phyloP scores from a whole-genome alignment of 2,329 filamentous ascomycete genomes.

The Tolypocladium amazonense region DNA sequence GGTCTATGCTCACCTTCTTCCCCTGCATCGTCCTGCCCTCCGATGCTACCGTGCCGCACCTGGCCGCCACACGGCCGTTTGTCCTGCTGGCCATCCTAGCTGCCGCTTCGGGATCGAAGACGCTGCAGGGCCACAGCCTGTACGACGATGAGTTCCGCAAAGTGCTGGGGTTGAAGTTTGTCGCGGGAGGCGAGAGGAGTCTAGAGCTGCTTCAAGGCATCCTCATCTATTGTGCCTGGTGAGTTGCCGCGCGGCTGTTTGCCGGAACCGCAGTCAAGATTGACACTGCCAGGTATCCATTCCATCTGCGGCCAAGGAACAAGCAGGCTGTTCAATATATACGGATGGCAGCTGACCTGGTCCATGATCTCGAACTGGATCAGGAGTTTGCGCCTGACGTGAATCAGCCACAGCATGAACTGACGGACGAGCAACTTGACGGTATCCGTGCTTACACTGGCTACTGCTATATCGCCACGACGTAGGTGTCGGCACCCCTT shows the following conservation, averaged over 20 bases:
- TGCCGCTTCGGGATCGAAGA: conserved; percentile 34
- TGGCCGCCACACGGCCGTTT: conserved; percentile 39
- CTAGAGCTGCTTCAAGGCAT: conserved; percentile 47
- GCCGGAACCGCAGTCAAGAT: neutral
- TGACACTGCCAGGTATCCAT: conserved; percentile 36
- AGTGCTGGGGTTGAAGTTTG: conserved; percentile 43
- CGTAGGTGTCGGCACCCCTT: conserved; percentile 19
- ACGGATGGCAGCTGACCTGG: conserved; percentile 39
- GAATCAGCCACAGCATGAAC: neutral
- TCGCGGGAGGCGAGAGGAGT: conserved; percentile 45
- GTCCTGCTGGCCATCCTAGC: conserved; percentile 43
- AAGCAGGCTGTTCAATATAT: conserved; percentile 39
- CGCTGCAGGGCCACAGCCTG: conserved; percentile 39
- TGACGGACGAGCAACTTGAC: conserved; percentile 22
- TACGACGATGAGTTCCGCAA: conserved; percentile 50
- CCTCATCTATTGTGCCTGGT: conserved; percentile 49
- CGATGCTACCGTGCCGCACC: conserved; percentile 28
- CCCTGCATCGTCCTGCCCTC: conserved; percentile 31
- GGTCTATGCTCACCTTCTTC: conserved; percentile 29
- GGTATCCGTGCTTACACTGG: conserved; percentile 34
- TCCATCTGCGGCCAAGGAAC: conserved; percentile 40
- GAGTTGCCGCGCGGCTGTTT: neutral
- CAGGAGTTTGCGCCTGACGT: conserved; percentile 16
- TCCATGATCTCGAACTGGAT: conserved; percentile 38
- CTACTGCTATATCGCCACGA: conserved; percentile 31